These are phyloP conservation scores for Phlebopus sp. DNA, from an alignment of 1,284 basidiomycete species.

Conservation along the genomic window DNA sequence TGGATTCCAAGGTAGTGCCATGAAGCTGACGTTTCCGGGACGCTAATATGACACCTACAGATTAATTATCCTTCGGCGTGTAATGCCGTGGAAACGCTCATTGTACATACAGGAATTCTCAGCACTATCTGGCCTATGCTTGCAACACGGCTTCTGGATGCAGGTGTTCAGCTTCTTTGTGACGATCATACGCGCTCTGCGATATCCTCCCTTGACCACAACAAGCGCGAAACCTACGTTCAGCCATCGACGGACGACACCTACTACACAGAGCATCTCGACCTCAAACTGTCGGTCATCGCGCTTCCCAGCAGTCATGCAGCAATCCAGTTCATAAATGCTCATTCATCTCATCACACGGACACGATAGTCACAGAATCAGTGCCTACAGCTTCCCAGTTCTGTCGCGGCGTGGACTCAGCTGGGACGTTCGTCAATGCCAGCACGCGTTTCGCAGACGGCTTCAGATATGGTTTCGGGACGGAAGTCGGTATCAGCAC, in stretches of 20 bases:
- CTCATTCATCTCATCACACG: conserved; percentile 93
- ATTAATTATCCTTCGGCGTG: conserved; percentile 96
- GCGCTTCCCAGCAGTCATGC: conserved; percentile 65
- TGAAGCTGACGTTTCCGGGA: neutral
- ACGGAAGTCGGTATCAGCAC: conserved; percentile 99
- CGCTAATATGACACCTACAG: conserved; percentile 39
- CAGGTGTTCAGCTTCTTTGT: conserved; percentile 77
- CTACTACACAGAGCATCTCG: conserved; percentile 88
- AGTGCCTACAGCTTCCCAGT: conserved; percentile 61
- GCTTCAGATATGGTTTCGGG: conserved; percentile 95
- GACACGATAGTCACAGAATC: conserved; percentile 92
- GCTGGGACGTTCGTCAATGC: conserved; percentile 96
- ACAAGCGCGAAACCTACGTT: conserved; percentile 40
- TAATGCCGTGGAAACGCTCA: conserved; percentile 89
- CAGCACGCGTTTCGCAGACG: conserved; percentile 94
- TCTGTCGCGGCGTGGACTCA: conserved; percentile 86
- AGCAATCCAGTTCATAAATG: conserved; percentile 90
- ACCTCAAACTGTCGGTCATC: conserved; percentile 79
- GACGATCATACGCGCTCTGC: conserved; percentile 65
- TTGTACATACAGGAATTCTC: conserved; percentile 77
- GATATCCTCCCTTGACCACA: conserved; percentile 35
- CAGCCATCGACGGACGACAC: conserved; percentile 56
- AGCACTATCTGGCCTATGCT: conserved; percentile 78
- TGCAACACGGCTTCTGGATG: conserved; percentile 67
- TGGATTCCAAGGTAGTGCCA: conserved; percentile 85